These are phyloP conservation scores for Xylaria arbuscula DNA, from an alignment of 2,329 filamentous ascomycete genomes.

Conservation along the genomic window DNA sequence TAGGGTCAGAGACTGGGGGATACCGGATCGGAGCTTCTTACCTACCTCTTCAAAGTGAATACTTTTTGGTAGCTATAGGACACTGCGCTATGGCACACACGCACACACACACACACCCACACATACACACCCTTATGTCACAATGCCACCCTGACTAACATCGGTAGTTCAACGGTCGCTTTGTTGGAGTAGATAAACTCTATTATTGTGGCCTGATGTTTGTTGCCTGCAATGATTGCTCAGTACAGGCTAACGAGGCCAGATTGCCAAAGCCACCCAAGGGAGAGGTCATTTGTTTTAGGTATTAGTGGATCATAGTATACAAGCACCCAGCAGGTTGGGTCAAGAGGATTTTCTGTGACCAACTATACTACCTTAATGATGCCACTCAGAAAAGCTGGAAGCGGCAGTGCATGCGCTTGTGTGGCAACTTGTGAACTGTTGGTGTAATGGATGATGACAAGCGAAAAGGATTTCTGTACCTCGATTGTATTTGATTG, in stretches of 20 bases:
- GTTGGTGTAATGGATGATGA: background rate
- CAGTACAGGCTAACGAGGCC: background rate
- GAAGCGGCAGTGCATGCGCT: constrained; percentile 7
- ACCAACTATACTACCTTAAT: background rate
- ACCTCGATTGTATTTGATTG: background rate
- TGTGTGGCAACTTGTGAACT: background rate
- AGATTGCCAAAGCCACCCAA: constrained; percentile 11
- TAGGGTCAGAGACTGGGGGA: background rate
- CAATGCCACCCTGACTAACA: constrained; percentile 12
- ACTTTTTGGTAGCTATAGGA: too few species aligned
- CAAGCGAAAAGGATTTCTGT: background rate
- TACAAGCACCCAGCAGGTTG: constrained; percentile 23
- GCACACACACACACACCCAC: background rate
- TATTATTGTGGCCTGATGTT: constrained; percentile 23
- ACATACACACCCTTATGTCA: constrained; percentile 5
- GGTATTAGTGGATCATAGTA: constrained; percentile 9
- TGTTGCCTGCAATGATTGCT: constrained; percentile 22
- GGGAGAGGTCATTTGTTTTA: constrained; percentile 7
- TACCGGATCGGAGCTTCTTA: constrained; percentile 28
- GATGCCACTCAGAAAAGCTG: background rate
- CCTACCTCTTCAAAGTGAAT: constrained; percentile 23
- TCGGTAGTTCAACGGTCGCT: constrained; percentile 15
- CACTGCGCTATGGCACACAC: background rate
- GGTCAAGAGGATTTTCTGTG: constrained; percentile 22
- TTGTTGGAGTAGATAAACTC: constrained; percentile 7